Evolutionary conservation across 148 eudicot species (phyloP), one percentile per base, ranked within the genome.

Genomic region (Diospyros kaki): DNA sequence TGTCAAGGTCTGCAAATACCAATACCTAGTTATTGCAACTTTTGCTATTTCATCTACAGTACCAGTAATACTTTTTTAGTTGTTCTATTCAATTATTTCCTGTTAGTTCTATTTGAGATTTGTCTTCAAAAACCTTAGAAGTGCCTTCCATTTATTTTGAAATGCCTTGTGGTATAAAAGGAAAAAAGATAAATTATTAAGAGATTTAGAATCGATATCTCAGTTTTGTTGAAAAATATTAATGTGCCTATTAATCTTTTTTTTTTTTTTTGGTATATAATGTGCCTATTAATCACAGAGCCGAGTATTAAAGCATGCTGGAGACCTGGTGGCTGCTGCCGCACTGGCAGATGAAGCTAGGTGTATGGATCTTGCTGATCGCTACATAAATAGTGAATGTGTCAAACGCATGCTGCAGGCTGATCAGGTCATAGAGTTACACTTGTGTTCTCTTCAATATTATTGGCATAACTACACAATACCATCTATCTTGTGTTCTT

Each of bases 281-380:
- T 54, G 40, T 55, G 17, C n/a, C 10, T 71, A 28, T 45, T 72
- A 54, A 45, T 80, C 39, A 28, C 91, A 96, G 99, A 87, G 93
- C 86, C 90, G 91, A 69, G 93, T 96, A 79, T 80, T 93, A 85
- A 96, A 96, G 89, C 99, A 96, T 87, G 97, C 89, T 77, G 98
- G 99, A 77, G 98, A 96, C 80, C 77, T 81, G 80, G 84, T 77
- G 54, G 99, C 98, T 50, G 99, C 99, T 75, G 98, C 99, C 81
- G 85, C 98, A 78, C 88, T 93, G 88, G 99, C 99, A 64, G 99
- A 96, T 80, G 99, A 96, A 89, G 99, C 99, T 72, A 90, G 99
- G 66, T 88, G 98, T 79, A 91, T 93, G 99, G 99, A 96, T 87
- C 99, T 96, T 77, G 98, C 99, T 60, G 99, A 96, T 88, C 98